Conservation (phyloP, 306 rosid genomes). For the Erythrophleum fordii region DNA sequence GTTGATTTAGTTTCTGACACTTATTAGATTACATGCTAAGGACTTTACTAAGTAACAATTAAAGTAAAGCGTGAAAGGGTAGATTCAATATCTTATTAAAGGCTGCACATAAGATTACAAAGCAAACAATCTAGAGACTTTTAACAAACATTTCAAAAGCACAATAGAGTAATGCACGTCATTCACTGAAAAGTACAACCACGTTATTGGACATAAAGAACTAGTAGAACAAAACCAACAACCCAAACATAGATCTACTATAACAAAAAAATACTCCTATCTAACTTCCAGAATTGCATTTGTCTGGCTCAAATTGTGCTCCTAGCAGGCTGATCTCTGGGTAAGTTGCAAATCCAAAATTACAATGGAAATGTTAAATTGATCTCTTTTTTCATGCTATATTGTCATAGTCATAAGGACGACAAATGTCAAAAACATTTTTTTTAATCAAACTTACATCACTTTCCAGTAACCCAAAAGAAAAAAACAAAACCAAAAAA, state of each 20-base stretch:
- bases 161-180: not conserved
- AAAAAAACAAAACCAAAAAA: not conserved
- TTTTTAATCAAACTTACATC: too few species aligned
- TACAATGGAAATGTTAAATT: not conserved
- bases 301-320: too few species aligned
- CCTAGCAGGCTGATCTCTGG: not conserved
- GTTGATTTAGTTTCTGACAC: not conserved
- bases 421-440: not conserved
- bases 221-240: not conserved
- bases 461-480: not conserved
- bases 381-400: not conserved
- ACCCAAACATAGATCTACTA: not conserved
- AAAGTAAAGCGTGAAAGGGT: not conserved
- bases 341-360: not conserved
- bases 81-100: not conserved
- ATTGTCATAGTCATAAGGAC: not conserved
- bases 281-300: not conserved
- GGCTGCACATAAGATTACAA: not conserved
- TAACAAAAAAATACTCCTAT: not conserved
- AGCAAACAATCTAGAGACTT: not conserved
- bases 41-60: not conserved
- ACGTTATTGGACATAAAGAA: not conserved
- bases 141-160: not conserved
- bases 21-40: not conserved
- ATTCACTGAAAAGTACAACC: not conserved